Base-by-base conservation (phyloP, 208 protist species). In the Novymonas esmeraldas region DNA sequence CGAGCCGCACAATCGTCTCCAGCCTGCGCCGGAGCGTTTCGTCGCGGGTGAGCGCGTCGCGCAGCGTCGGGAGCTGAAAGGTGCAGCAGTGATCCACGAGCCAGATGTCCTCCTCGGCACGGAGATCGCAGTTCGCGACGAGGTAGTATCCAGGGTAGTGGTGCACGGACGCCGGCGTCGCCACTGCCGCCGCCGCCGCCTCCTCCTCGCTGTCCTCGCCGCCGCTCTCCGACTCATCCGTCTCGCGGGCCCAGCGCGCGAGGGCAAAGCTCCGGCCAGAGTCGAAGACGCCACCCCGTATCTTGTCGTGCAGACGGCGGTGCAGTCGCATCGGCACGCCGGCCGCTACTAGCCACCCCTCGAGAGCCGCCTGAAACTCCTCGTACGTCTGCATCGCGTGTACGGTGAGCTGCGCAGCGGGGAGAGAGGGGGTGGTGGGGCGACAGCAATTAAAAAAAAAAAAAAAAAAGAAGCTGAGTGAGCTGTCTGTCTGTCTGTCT, bases 1-100 rank as follows among this genome's bases (percentile, higher is more conserved):
- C 60, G 39, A 81, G 55, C 3, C 77, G 62, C 16, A 82, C 33
- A 28, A 89, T 72, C 26, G 41, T 42, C n/a, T 66, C 69, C 11
- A 84, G 48, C 3, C 77, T 77, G 20, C 63, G 56, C 9, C 74
- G 73, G 63, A 89, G 70, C 2, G 38, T 31, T 22, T 60, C 61
- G 54, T 81, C 73, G 38, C 64, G 55, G 36, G 64, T 50, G 45
- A 89, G 52, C 39, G 80, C 57, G 0, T 11, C 31, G n/a, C 77
- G 70, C 58, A 85, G 62, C 28, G 77, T 72, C 16, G 64, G 72
- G 13, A 78, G 56, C 34, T 44, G 56, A 51, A 85, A 86, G 22
- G 84, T 85, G 44, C 72, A 84, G 28, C 73, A 80, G 66, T 84
- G 79, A 54, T 85, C 79, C 0, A 89, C 72, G 11, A 89, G 74